phyloP scores from a whole-genome alignment of 805 yeast genomes.

The Cyberlindnera maritima region DNA sequence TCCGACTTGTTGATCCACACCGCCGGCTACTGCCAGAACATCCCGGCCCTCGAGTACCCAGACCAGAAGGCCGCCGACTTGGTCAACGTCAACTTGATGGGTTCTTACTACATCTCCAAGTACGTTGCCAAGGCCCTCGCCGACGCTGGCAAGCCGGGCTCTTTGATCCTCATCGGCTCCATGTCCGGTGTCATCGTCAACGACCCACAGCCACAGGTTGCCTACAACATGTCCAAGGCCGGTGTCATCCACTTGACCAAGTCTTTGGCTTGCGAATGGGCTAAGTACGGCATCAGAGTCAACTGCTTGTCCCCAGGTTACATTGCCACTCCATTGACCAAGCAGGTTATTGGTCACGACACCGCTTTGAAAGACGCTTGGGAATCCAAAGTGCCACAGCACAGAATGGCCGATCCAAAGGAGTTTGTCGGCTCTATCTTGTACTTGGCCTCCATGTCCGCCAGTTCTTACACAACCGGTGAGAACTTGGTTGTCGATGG shows the following conservation, averaged over 20 bases:
- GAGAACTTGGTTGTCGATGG: conserved; percentile 82
- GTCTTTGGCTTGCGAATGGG: conserved; percentile 81
- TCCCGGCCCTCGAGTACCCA: conserved; percentile 75
- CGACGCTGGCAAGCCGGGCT: conserved; percentile 50
- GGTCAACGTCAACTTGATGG: conserved; percentile 70
- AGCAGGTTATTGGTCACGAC: conserved; percentile 59
- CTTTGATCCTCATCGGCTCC: conserved; percentile 69
- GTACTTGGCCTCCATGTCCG: conserved; percentile 68
- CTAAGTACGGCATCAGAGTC: conserved; percentile 69
- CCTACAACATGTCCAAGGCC: conserved; percentile 84
- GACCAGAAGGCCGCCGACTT: conserved; percentile 64
- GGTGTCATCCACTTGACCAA: conserved; percentile 80
- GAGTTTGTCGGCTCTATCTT: conserved; percentile 77
- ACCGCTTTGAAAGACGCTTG: conserved; percentile 65
- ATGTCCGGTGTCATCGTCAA: conserved; percentile 78
- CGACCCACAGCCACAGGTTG: conserved; percentile 76
- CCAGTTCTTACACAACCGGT: conserved; percentile 80
- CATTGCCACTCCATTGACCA: conserved; percentile 75
- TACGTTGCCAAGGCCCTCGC: conserved; percentile 68
- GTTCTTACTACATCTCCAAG: conserved; percentile 73
- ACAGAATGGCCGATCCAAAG: conserved; percentile 81
- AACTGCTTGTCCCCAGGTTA: conserved; percentile 80
- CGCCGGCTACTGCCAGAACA: conserved; percentile 85
- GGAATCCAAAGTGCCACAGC: conserved; percentile 72
- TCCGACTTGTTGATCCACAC: conserved; percentile 70